Conservation (phyloP, 83 land plant genomes). For the Picea engelmannii region DNA sequence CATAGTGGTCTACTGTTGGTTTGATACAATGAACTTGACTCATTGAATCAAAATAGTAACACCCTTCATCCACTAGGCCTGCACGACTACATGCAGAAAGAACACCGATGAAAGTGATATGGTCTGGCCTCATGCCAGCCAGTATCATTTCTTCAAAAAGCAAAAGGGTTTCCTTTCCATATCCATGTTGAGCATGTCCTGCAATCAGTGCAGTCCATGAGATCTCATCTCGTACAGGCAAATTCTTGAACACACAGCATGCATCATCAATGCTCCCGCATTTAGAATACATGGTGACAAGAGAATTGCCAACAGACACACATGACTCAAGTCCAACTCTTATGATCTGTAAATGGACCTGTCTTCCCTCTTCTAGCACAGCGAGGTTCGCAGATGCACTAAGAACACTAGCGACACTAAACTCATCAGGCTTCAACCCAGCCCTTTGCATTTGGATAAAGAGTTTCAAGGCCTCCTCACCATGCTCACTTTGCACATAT, state of each 20-base stretch:
- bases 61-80: constrained; percentile 1
- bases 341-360: not conserved
- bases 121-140: constrained; percentile 15
- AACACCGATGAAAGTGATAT: constrained; percentile 18
- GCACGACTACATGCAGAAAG: constrained; percentile 18
- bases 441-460: constrained; percentile 9
- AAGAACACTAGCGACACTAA: not conserved
- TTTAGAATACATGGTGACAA: not conserved
- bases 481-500: not conserved
- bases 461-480: not conserved
- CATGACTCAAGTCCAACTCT: not conserved
- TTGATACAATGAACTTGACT: not conserved
- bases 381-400: not conserved
- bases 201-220: constrained; percentile 24
- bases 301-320: not conserved
- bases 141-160: constrained; percentile 16
- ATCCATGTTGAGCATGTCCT: constrained; percentile 24
- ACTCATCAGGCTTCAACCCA: not conserved
- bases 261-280: constrained; percentile 9
- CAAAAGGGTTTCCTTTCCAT: constrained; percentile 18
- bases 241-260: constrained; percentile 5
- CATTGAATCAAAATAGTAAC: not conserved
- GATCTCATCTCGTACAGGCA: constrained; percentile 15
- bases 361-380: not conserved
- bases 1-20: not conserved